phyloP scores from a whole-genome alignment of 129 eudicot species.

The Ambrosia artemisiifolia region DNA sequence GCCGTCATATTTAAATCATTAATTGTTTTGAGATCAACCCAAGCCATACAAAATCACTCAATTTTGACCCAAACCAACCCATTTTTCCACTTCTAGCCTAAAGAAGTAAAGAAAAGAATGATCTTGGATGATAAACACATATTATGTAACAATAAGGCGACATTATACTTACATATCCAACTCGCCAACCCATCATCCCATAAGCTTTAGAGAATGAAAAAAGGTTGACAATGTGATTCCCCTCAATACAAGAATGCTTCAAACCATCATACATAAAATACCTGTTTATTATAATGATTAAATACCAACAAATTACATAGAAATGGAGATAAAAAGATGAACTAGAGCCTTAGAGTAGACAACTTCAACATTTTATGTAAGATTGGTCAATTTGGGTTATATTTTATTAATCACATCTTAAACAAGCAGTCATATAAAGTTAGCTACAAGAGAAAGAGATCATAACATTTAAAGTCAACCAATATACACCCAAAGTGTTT shows the following conservation, averaged over 20 bases:
- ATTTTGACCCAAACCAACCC: background rate
- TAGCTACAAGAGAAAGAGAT: background rate
- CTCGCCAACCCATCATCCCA: conserved; percentile 99
- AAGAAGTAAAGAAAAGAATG: no score
- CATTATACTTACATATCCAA: conserved; percentile 98
- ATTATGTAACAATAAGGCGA: conserved; percentile 11
- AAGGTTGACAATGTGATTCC: conserved; percentile 78
- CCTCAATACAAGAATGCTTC: conserved; percentile 89
- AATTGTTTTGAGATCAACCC: background rate
- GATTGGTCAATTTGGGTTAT: background rate
- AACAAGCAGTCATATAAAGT: background rate
- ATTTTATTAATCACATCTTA: background rate
- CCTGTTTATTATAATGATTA: conserved; percentile 38
- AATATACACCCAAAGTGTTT: background rate
- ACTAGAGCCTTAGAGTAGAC: background rate
- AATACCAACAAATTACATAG: background rate
- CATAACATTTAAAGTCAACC: background rate
- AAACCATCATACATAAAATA: conserved; percentile 98
- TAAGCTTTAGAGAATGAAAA: conserved; percentile 99
- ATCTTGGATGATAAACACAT: background rate
- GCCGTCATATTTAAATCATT: background rate
- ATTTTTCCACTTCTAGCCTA: conserved; percentile 6
- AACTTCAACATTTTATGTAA: background rate
- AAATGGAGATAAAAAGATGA: background rate
- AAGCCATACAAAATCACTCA: background rate